Evolutionary conservation across 306 rosid genomes (phyloP), one percentile per base, ranked within the genome.

Genomic region (Acacia confusa): DNA sequence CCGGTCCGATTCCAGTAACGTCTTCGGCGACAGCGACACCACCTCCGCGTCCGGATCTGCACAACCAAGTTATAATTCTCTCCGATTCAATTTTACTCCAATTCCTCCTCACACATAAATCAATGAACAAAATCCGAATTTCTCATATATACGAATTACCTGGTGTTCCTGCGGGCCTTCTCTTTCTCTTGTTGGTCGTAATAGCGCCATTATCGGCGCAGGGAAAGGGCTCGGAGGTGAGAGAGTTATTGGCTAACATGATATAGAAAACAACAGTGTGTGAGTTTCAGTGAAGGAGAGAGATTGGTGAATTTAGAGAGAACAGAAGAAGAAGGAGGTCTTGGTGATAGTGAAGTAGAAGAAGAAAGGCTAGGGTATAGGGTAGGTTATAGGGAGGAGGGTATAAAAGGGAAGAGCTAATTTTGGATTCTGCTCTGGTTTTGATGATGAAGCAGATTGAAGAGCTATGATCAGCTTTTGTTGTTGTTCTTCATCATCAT

Each of bases 21-120:
- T 74, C 78, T 74, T 73, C 19, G 98, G 99, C 16, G 99, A 95
- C 7, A 95, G 92, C 0, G 99, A 95, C 85, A 95, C 99, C 81
- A 95, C 99, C 79, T 95, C 99, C 53, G 99, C 99, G 82, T 95
- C 99, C 57, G 99, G 99, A 95, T 95, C 99, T 96, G 76, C 47
- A 36, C 12, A 28, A 53, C 36, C 22, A 3, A 45, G 13, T 13
- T 45, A 44, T 4, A 77, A 24, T 58, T 58, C 16, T 11, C 65
- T 58, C 65, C 9, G n/a, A 50, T 50, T 50, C 7, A 17, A 43
- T 43, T 50, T 14, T 13, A 3, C 13, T 44, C n/a, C n/a, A 50
- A 50, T 22, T 22, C 30, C 2, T 58, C 65, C 6, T 24, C 65
- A 58, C 14, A 24, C 32, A 10, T 11, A 58, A 58, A 58, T 58